A percentile compares a stretch with the other conserved stretches of the same genome.
Evolutionary conservation across 306 rosid genomes (phyloP).

Genomic region (Rosa chinensis): DNA sequence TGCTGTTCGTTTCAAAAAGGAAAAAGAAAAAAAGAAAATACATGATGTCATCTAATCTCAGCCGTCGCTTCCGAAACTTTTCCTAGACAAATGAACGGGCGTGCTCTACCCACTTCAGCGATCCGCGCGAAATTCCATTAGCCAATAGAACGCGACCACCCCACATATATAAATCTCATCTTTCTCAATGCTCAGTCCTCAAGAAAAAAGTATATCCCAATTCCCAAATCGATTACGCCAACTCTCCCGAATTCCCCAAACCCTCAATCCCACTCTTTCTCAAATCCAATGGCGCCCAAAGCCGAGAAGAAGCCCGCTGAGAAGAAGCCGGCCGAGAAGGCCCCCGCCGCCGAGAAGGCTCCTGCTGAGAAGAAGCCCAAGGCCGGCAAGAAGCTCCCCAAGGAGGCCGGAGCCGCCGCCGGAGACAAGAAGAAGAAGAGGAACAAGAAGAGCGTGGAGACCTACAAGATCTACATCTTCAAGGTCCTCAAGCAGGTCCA

Average conservation of each 20-base stretch:
- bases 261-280: not conserved
- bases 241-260: not conserved
- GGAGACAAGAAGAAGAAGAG: too few species aligned
- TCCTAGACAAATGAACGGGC: not conserved
- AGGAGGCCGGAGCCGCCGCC: too few species aligned
- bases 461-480: too few species aligned
- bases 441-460: too few species aligned
- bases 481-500: too few species aligned
- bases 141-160: not conserved
- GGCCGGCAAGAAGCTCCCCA: too few species aligned
- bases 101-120: not conserved
- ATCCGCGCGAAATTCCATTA: not conserved
- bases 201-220: not conserved
- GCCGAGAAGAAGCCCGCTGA: not conserved
- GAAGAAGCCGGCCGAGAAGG: too few species aligned
- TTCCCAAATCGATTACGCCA: not conserved
- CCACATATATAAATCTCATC: not conserved
- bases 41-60: not conserved
- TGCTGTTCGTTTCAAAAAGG: too few species aligned
- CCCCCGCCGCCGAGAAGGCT: too few species aligned
- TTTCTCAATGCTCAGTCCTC: not conserved
- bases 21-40: too few species aligned
- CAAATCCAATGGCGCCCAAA: not conserved
- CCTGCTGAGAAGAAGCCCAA: too few species aligned
- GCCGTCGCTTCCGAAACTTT: not conserved